phyloP scores from a whole-genome alignment of 2,329 filamentous ascomycete genomes.

The Alternaria conjuncta region DNA sequence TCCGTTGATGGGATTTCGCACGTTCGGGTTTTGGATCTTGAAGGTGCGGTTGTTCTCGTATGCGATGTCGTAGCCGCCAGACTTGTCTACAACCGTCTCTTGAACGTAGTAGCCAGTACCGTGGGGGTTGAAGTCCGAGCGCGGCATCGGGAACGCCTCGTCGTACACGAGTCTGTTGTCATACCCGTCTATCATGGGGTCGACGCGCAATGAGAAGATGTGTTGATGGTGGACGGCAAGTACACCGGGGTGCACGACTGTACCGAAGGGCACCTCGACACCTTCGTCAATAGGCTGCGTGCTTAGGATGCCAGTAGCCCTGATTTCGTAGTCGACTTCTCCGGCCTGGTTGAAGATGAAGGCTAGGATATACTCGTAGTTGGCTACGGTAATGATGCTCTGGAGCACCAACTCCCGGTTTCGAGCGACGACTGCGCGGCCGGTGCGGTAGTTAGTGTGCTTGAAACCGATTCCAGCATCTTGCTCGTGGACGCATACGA shows the following conservation, averaged over 20 bases:
- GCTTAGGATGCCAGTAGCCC: conserved; percentile 71
- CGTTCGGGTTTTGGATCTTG: conserved; percentile 57
- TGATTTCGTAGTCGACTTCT: conserved; percentile 70
- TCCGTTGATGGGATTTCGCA: conserved; percentile 55
- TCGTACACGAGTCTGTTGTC: conserved; percentile 58
- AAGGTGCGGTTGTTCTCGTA: conserved; percentile 54
- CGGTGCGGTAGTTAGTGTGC: conserved; percentile 74
- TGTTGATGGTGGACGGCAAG: conserved; percentile 77
- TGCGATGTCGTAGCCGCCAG: conserved; percentile 59
- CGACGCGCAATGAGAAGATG: conserved; percentile 66
- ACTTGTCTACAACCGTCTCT: conserved; percentile 57
- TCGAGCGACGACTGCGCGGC: conserved; percentile 67
- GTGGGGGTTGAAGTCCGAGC: conserved; percentile 62
- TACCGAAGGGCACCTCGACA: conserved; percentile 69
- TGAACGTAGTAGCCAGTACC: conserved; percentile 58
- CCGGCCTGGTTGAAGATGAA: conserved; percentile 76
- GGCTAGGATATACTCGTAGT: conserved; percentile 76
- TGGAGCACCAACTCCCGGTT: conserved; percentile 71
- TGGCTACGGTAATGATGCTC: conserved; percentile 73
- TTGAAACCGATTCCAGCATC: conserved; percentile 74
- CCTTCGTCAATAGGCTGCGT: conserved; percentile 72
- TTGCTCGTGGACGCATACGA: conserved; percentile 74
- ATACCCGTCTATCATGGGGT: conserved; percentile 56
- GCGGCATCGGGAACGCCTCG: conserved; percentile 65
- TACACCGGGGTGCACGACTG: conserved; percentile 72